These are phyloP conservation scores for Streptanthus diversifolius DNA, from an alignment of 345 rosid species.

Conservation along the genomic window DNA sequence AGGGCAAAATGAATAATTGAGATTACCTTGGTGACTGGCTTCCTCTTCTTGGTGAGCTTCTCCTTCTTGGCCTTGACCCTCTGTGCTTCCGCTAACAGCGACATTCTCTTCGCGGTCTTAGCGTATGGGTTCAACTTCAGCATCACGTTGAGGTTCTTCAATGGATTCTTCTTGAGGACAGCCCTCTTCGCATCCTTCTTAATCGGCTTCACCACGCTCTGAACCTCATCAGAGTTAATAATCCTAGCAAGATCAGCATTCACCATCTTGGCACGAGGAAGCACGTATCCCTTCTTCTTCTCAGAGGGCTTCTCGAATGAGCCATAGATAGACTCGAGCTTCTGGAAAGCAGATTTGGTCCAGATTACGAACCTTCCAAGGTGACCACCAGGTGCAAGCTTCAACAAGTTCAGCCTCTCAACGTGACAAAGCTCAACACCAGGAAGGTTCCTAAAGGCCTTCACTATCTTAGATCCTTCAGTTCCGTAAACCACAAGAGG, in stretches of 20 bases:
- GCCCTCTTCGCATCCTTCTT: constrained; percentile 77
- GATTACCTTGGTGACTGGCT: constrained; percentile 64
- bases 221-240: constrained; percentile 95
- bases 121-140: constrained; percentile 88
- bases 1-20: not conserved
- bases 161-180: constrained; percentile 85
- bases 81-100: constrained; percentile 88
- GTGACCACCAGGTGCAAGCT: constrained; percentile 98
- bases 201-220: constrained; percentile 84
- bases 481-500: constrained; percentile 82
- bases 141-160: constrained; percentile 83
- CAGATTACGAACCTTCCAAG: constrained; percentile 88
- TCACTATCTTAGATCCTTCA: constrained; percentile 78
- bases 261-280: constrained; percentile 90
- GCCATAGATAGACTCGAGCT: constrained; percentile 84
- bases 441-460: constrained; percentile 87
- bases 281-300: constrained; percentile 84
- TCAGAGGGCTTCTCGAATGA: constrained; percentile 79
- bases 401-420: constrained; percentile 73
- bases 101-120: constrained; percentile 91
- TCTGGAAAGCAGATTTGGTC: constrained; percentile 95
- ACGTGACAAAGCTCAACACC: constrained; percentile 95
- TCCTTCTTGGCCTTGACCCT: constrained; percentile 96
- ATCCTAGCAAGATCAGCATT: constrained; percentile 94
- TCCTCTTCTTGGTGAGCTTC: constrained; percentile 90